Evolutionary conservation across 805 yeast species (phyloP), one percentile per base, ranked within the genome.

Genomic region (Yarrowia sp.): DNA sequence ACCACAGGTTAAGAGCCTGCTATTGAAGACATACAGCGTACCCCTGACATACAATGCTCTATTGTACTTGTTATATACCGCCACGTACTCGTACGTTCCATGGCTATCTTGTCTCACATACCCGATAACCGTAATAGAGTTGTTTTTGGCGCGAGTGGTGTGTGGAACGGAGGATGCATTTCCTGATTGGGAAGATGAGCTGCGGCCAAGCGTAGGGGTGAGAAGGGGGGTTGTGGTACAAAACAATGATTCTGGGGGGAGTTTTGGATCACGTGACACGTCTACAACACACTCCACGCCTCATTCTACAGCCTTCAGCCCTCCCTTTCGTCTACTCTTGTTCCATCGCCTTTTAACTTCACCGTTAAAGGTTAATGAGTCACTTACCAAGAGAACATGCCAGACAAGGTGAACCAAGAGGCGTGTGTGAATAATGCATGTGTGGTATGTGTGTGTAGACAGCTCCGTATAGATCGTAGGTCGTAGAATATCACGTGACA

Each of bases 321-420:
- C 58, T 18, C 43, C n/a, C 33, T 22, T 51, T 22, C 28, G 28
- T 22, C 28, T 43, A 8, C 43, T 51, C 33, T 38, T 22, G 28
- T 22, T 51, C 44, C 32, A 6, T 9, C 43, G 22, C 35, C 42
- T 17, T 38, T 51, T 36, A 51, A 51, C 58, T 51, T 51, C 43
- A 22, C 58, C 58, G 42, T 51, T 38, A 22, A 51, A 51, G 32
- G 58, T 22, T 51, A 51, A 36, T 51, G 58, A 51, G 43, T 51
- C 58, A 51, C 39, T n/a, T 31, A 45, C 36, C 35, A 45, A 44
- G 51, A 45, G 51, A 45, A 15, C 36, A 31, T 28, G 48, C 14
- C 48, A 44, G 48, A 28, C 48, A 44, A 44, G 45, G 47, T 42
- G 47, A 32, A 15, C 38, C 47, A 32, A 44, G 31, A 44, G 48